Evolutionary conservation across 495 filamentous ascomycete genomes (phyloP), one percentile per base, ranked within the genome.

Genomic region (Platismatia glauca): DNA sequence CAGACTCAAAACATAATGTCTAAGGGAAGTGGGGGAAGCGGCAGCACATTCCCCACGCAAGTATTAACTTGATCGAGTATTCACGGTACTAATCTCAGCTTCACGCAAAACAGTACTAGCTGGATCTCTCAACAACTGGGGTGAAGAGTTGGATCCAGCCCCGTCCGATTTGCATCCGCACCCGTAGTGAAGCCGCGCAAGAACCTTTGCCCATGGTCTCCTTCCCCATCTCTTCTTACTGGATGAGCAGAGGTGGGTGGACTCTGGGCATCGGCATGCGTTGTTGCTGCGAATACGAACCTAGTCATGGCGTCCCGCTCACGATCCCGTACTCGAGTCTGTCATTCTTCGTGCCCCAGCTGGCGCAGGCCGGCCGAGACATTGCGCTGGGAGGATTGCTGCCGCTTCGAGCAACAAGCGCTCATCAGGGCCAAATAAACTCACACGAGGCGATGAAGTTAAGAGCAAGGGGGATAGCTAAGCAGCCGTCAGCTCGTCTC

Each of bases 61-160:
- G 88, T 84, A 87, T 91, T 91, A 90, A 86, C 88, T 90, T 90
- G 88, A 86, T 90, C 88, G 88, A 90, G 88, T 91, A 81, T 82
- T 86, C 77, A 89, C 87, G 88, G 88, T 91, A 81, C 84, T 52
- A 82, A 84, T 90, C 88, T 91, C 88, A 91, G 88, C 88, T 82
- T 89, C 83, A 73, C 82, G 72, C 80, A 69, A 65, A 60, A 4
- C 74, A 62, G 50, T n/a, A 16, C 33, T 50, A 35, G 27, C 27
- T 52, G 55, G 37, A 72, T 67, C 67, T 73, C 70, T 71, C 68
- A 48, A 68, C 55, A 55, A 20, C 39, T 59, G 55, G 43, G 67
- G 65, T 34, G 53, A 58, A 59, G 66, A 73, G 81, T 75, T 84
- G 75, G 77, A 82, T 80, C 71, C 63, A 64, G 66, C 65, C 48